Base-by-base conservation (phyloP, 2,329 filamentous ascomycete species). In the Talaromyces funiculosus region DNA sequence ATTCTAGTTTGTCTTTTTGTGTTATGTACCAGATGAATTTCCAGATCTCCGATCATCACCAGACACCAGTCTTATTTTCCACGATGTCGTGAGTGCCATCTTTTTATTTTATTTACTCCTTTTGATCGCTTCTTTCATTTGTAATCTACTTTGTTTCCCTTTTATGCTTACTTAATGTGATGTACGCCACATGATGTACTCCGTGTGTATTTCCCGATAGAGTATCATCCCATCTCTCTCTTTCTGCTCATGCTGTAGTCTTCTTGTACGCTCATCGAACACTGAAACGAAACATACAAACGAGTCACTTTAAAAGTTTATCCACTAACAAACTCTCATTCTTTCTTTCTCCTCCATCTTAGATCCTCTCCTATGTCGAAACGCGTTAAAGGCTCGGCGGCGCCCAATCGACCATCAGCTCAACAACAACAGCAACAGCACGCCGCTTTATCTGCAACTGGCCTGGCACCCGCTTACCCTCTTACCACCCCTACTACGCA, bases 291-390 rank as follows among this genome's bases (percentile, higher is more conserved):
- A 54, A 40, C 47, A 51, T n/a, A 54, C 18, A 18, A 54, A 54
- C 51, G 14, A 18, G 29, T n/a, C 9, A 9, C 29, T 14, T 3
- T 20, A 9, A 37, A n/a, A 4, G 5, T 14, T 37, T 6, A 53
- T 12, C 33, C 14, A 54, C 51, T 40, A 16, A 54, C 20, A 26
- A 61, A 61, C 37, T n/a, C 42, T 53, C 22, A 31, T 22, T 26
- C 12, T 37, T 29, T 18, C 14, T 26, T 40, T 6, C 3, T 18
- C 18, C 10, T 53, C 12, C 29, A 43, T 61, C 59, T 16, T 62
- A 78, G 75, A 66, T 75, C 75, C 53, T 69, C 75, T 67, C 73
- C 75, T 62, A 75, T 67, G 65, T 72, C 74, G 59, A 77, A 77
- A 62, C 72, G 75, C 49, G 70, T 76, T 67, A 77, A 77, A 63